Percentiles rank a stretch among this genome's conserved stretches.
Conservation (phyloP, 1,284 basidiomycete species). For the Vanrija sp. region DNA sequence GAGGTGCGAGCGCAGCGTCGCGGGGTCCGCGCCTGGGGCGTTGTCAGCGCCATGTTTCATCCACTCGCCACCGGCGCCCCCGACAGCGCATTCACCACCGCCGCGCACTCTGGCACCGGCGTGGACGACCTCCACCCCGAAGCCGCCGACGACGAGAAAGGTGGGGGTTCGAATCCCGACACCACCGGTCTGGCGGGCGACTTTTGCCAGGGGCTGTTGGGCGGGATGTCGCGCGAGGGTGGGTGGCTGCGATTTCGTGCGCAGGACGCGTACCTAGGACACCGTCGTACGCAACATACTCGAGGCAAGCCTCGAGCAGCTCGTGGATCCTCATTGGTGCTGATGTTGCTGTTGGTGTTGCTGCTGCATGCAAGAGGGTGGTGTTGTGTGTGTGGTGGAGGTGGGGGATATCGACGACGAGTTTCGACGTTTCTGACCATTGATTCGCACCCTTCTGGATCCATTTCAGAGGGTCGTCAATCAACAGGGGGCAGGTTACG, state of each 20-base stretch:
- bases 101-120: background rate
- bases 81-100: slow-evolving; percentile 10
- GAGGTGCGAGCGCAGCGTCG: slow-evolving; percentile 22
- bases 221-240: background rate
- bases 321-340: slow-evolving; percentile 42
- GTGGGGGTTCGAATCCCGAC: slow-evolving; percentile 16
- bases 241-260: background rate
- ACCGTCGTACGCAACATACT: slow-evolving; percentile 42
- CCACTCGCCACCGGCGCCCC: background rate
- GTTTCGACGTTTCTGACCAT: too few species aligned
- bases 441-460: too few species aligned
- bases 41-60: background rate
- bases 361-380: too few species aligned
- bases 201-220: slow-evolving; percentile 6
- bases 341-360: background rate
- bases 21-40: slow-evolving; percentile 31
- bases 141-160: background rate
- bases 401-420: background rate
- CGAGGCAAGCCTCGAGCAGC: slow-evolving; percentile 39
- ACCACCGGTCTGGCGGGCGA: background rate
- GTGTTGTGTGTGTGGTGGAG: too few species aligned
- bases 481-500: too few species aligned
- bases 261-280: slow-evolving; percentile 35
- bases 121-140: slow-evolving; percentile 16
- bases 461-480: too few species aligned